These are phyloP conservation scores for Neurospora sp. DNA, from an alignment of 495 filamentous ascomycete species.

Conservation along the genomic window DNA sequence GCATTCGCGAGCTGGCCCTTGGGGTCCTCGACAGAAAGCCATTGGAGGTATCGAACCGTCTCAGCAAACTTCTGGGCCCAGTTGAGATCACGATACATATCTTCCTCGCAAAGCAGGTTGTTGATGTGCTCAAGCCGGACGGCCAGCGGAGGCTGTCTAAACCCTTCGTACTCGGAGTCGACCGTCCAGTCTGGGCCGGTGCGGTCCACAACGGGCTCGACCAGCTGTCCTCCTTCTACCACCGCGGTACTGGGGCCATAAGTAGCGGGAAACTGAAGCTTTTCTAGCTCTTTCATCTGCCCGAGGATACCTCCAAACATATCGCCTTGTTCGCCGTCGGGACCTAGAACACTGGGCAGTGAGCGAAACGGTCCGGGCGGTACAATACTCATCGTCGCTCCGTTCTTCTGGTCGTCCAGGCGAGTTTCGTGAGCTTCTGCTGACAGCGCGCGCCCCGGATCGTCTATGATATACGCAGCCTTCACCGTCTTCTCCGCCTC, in stretches of 20 bases:
- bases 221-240: not conserved
- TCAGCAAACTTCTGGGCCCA: constrained; percentile 15
- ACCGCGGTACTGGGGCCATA: not conserved
- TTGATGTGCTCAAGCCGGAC: constrained; percentile 13
- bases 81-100: constrained; percentile 17
- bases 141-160: constrained; percentile 14
- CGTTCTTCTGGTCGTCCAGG: not conserved
- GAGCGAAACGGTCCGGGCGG: not conserved
- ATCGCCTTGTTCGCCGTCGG: not conserved
- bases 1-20: constrained; percentile 9
- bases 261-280: not conserved
- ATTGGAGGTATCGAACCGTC: constrained; percentile 15
- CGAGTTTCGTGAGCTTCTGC: not conserved
- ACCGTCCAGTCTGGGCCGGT: constrained; percentile 11
- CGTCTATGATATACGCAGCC: not conserved
- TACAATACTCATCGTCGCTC: not conserved
- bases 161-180: constrained; percentile 12
- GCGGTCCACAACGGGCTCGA: not conserved
- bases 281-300: not conserved
- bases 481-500: not conserved
- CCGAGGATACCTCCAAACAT: not conserved
- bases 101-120: constrained; percentile 24
- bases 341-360: not conserved
- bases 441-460: not conserved
- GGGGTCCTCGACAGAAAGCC: constrained; percentile 13